phyloP scores from a whole-genome alignment of 257 asterid species.

The Scutellaria minor region DNA sequence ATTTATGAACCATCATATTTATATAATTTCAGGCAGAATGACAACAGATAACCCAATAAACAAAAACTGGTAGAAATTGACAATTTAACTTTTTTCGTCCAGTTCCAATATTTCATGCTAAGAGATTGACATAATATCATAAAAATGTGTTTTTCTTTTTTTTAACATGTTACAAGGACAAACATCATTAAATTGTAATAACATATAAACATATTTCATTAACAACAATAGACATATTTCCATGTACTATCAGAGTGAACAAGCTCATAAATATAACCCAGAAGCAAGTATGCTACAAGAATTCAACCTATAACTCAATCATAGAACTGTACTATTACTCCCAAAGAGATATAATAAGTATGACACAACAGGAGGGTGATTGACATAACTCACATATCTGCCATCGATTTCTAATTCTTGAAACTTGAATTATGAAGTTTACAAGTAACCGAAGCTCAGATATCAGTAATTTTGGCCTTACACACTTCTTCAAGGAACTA shows the following conservation, averaged over 20 bases:
- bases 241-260: background rate
- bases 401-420: background rate
- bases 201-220: background rate
- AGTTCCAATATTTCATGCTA: conserved; percentile 19
- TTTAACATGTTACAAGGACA: background rate
- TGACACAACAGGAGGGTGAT: background rate
- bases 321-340: background rate
- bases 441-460: background rate
- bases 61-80: background rate
- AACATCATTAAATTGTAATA: conserved; percentile 21
- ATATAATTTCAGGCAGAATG: background rate
- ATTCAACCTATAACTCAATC: background rate
- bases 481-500: background rate
- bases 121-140: conserved; percentile 2
- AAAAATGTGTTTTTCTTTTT: background rate
- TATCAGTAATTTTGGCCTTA: background rate
- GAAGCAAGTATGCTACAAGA: background rate
- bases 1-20: background rate
- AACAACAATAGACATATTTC: conserved; percentile 1
- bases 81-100: background rate
- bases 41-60: conserved; percentile 3
- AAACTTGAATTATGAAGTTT: background rate
- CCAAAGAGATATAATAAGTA: background rate
- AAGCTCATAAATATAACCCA: background rate
- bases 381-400: background rate